Evolutionary conservation across 2,329 filamentous ascomycete genomes (phyloP), one percentile per base, ranked within the genome.

Genomic region (Thermomyces lanuginosus): DNA sequence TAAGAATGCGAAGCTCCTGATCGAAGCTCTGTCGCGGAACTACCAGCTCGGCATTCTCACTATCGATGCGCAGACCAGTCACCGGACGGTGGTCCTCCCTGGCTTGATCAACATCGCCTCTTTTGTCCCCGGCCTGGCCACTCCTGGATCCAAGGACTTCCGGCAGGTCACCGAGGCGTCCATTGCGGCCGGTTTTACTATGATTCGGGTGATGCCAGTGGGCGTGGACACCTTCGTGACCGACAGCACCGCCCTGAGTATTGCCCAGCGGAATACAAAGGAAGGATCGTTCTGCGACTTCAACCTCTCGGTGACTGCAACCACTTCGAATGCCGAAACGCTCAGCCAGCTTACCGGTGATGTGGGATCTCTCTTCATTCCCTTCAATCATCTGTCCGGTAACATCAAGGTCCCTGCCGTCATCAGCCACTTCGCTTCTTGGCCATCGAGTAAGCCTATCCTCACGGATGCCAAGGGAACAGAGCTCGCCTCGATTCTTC

Each of bases 1-100:
- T 54, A 98, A 98, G 69, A 95, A 93, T 49, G 89, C 89, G 33
- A 98, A 95, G 66, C 81, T 98, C 33, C 60, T 98, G 27, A 76
- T 98, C 28, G 89, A 98, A 59, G 89, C 86, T 12, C 80, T 98
- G 38, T 75, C 83, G 30, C 75, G 86, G 32, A 77, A 91, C 51
- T 92, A 82, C 48, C 74, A 84, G 40, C 66, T 98, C 28, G 73
- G 80, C 19, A 72, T 98, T 31, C 71, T 72, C 47, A 76, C 73
- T 38, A 72, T 84, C 30, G 89, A 98, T 56, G 92, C 76, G 57
- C 83, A 92, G 61, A 86, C 82, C 24, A 93, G 89, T 56, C 77
- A 84, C 51, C 69, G 72, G 38, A 79, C 76, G 3, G 59, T 81
- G 23, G 63, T 74, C 22, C 65, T 84, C 19, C 77, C 79, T 17